Base-by-base conservation (phyloP, 495 filamentous ascomycete species). In the Penicillium diatomitis region DNA sequence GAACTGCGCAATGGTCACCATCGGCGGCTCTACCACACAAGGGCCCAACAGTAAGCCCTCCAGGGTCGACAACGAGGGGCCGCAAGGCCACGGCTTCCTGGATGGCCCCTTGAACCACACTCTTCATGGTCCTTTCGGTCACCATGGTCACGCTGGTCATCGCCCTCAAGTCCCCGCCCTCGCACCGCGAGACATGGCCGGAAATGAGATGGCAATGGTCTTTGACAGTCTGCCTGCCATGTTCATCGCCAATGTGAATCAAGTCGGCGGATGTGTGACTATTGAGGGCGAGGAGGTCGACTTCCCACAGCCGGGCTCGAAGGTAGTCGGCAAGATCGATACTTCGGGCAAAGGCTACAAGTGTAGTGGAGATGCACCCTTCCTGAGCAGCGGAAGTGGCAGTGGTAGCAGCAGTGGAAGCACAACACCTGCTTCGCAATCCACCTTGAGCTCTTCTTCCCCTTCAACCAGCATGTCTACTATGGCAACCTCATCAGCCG, bases 1-100 rank as follows among this genome's bases (percentile, higher is more conserved):
- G 90, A 89, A 90, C 76, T 96, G 90, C 52, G 86, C 84, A 4
- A 78, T 85, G 12, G 75, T 91, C 41, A 80, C 74, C 4, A 77
- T 95, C 53, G 65, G 69, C 7, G 80, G 77, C 43, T 52, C 40
- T 2, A 51, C 45, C 7, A 48, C 50, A 29, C 43, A 41, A 39
- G 9, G 47, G 20, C 41, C 11, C 32, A 20, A 47, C 9, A 37
- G 41, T 34, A 10, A 36, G 31, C 28, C 42, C 32, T 36, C 9
- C 33, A n/a, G 9, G 4, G 31, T 32, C 32, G 32, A 42, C 7
- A 32, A 20, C 44, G 34, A 36, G 11, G 29, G 5, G 11, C 27
- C n/a, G 2, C 32, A 27, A n/a, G 28, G n/a, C 33, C 44, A 48
- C 32, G 51, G 43, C 20, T 7, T 41, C 10, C 9, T 30, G 4